A percentile compares a stretch with the other conserved stretches of the same genome.
Evolutionary conservation across 2,329 filamentous ascomycete genomes (phyloP).

Genomic region (Penicillium sp.): DNA sequence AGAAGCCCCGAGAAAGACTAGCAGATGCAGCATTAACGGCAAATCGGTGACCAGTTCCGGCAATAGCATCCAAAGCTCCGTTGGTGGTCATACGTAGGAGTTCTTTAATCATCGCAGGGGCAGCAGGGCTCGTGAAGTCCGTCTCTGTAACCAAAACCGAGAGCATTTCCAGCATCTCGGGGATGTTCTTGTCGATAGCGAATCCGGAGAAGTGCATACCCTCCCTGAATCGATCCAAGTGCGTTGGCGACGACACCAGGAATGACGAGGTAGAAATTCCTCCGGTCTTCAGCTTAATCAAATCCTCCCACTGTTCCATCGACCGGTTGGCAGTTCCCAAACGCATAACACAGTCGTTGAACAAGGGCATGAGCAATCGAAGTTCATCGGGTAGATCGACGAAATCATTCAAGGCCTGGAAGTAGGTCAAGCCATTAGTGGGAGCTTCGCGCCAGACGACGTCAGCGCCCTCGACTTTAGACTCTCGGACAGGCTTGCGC

Average conservation of each 20-base stretch:
- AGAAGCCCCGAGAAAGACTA: slow-evolving; percentile 61
- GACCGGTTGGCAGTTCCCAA: slow-evolving; percentile 77
- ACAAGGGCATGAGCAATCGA: slow-evolving; percentile 74
- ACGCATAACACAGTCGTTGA: slow-evolving; percentile 86
- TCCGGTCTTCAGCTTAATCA: slow-evolving; percentile 92
- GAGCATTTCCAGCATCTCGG: slow-evolving; percentile 81
- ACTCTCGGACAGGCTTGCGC: slow-evolving; percentile 56
- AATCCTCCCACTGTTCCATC: slow-evolving; percentile 90
- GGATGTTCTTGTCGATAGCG: slow-evolving; percentile 80
- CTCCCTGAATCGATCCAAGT: slow-evolving; percentile 64
- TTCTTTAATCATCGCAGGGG: slow-evolving; percentile 72
- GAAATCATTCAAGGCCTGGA: slow-evolving; percentile 75
- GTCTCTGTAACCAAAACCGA: slow-evolving; percentile 74
- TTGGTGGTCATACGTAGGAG: slow-evolving; percentile 78
- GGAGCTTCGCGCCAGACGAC: slow-evolving; percentile 87
- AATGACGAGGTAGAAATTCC: slow-evolving; percentile 80
- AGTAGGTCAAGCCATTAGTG: slow-evolving; percentile 93
- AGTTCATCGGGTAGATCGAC: slow-evolving; percentile 75
- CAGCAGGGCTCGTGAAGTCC: slow-evolving; percentile 75
- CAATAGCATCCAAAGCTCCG: slow-evolving; percentile 83
- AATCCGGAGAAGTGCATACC: slow-evolving; percentile 77
- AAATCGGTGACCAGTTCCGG: slow-evolving; percentile 78
- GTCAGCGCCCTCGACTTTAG: slow-evolving; percentile 53
- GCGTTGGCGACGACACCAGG: slow-evolving; percentile 65
- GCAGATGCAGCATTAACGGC: slow-evolving; percentile 77